Base-by-base conservation (phyloP, 805 yeast genomes). In the Candida suzukii region DNA sequence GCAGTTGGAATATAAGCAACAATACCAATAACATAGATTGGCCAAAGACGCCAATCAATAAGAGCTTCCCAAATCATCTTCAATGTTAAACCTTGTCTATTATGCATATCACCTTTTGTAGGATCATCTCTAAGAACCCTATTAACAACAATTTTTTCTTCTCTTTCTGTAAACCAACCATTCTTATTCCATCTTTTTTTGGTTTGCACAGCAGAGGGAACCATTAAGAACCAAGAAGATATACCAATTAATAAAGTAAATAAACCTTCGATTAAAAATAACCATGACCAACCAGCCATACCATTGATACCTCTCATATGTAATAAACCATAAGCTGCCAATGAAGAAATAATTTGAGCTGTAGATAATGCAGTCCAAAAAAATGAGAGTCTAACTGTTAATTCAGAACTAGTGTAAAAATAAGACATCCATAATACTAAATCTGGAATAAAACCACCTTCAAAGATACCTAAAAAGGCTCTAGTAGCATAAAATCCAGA, bases 361-460 rank as follows among this genome's bases (percentile, higher is more conserved):
- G 69, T 43, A 1, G 80, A 72, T 42, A 70, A 64, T 3, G 82
- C 69, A 19, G 76, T 68, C 72, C 81, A 81, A 54, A 82, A 80
- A 49, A 69, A 69, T 0, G 83, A 72, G 24, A 80, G 60, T 41
- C 88, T 63, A 20, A 76, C 56, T 1, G 84, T 68, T 16, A 82
- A 63, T 56, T 83, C 88, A 24, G 65, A 56, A 25, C 73, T 53
- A 10, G 77, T 81, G 61, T 74, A 83, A 59, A 80, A 82, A 57
- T 80, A 82, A 2, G 82, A 73, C 57, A 82, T 61, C 78, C 82
- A 82, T 37, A 80, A 60, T 41, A 75, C 70, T 27, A 74, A 60
- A 49, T 80, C 87, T 27, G 83, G 80, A 41, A 83, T 80, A 44
- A 80, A 80, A 0, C 88, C 87, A 42, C 87, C 87, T 55, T 81